Evolutionary conservation across 805 yeast genomes (phyloP), one percentile per base, ranked within the genome.

Genomic region (Zygosaccharomyces bisporus): DNA sequence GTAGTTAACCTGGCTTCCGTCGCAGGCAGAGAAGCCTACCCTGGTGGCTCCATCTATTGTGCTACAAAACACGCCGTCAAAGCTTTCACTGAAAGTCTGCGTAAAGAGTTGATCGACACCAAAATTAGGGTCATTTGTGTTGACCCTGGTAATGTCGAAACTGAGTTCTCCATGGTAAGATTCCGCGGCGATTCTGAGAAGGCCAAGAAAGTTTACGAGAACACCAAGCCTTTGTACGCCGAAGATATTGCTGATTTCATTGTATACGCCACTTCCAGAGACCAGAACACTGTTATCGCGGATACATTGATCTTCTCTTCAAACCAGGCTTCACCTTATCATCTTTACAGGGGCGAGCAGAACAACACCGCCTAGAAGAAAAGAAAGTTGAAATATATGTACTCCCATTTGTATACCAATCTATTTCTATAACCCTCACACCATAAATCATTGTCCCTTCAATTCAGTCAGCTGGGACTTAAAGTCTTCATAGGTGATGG

Each of bases 271-370:
- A 69, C 79, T 23, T 70, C 83, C 1, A 75, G 84, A 69, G 75
- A 70, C 54, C 68, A 68, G 46, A 79, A 77, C 57, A 77, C 82
- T 0, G 85, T 79, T 3, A 64, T 80, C 57, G 84, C 85, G 2
- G 95, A 89, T 61, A 73, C 87, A 13, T 72, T 90, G 61, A 81
- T 91, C 9, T 86, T 89, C 70, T 86, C 96, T 13, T 76, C 81
- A 36, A 82, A 85, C 70, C 97, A 90, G 71, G 96, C 95, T 3
- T 75, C 86, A 47, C 80, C 95, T 6, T 68, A 72, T 54, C 86
- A 83, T 59, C 64, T 83, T 27, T 71, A 81, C 70, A 65, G 64
- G 39, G 73, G 81, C 18, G 44, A 44, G 24, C 33, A 25, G 16
- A 30, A 34, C 18, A 29, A 34, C n/a, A 21, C 31, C 8, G 21